A percentile compares a stretch with the other conserved stretches of the same genome.
Evolutionary conservation across 2,329 filamentous ascomycete species (phyloP).

Genomic region (Pseudohalonectria lignicola): DNA sequence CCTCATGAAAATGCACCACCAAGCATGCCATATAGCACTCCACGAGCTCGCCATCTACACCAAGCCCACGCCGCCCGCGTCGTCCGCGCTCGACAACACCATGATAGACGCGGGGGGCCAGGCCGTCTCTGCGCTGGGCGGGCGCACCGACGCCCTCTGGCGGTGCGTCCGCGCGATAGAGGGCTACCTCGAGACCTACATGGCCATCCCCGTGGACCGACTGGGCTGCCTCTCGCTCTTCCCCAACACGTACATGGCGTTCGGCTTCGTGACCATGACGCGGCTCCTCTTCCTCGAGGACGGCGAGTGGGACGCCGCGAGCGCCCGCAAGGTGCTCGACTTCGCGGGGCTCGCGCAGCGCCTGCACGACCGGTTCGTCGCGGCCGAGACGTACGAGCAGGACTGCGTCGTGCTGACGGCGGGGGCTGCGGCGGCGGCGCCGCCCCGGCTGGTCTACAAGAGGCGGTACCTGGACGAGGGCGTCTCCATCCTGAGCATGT

Average conservation of each 20-base stretch:
- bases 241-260: conserved; percentile 18
- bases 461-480: conserved; percentile 15
- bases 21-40: conserved; percentile 19
- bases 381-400: conserved; percentile 13
- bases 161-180: conserved; percentile 18
- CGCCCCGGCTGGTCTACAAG: conserved; percentile 13
- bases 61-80: conserved; percentile 1
- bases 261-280: conserved; percentile 20
- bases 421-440: conserved; percentile 11
- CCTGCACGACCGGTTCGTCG: conserved; percentile 17
- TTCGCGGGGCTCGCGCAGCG: conserved; percentile 15
- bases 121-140: conserved; percentile 10
- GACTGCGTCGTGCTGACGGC: too few relatives aligned
- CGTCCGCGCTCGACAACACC: background rate
- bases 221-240: conserved; percentile 19
- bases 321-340: conserved; percentile 21
- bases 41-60: conserved; percentile 24
- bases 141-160: conserved; percentile 24
- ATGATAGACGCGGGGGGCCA: background rate
- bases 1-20: conserved; percentile 22
- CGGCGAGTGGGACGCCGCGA: conserved; percentile 22
- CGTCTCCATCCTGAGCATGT: conserved; percentile 16
- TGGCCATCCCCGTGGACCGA: conserved; percentile 12
- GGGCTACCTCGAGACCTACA: conserved; percentile 15
- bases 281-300: conserved; percentile 23